phyloP scores from a whole-genome alignment of 2,329 filamentous ascomycete genomes.

The Emericellopsis cladophorae region DNA sequence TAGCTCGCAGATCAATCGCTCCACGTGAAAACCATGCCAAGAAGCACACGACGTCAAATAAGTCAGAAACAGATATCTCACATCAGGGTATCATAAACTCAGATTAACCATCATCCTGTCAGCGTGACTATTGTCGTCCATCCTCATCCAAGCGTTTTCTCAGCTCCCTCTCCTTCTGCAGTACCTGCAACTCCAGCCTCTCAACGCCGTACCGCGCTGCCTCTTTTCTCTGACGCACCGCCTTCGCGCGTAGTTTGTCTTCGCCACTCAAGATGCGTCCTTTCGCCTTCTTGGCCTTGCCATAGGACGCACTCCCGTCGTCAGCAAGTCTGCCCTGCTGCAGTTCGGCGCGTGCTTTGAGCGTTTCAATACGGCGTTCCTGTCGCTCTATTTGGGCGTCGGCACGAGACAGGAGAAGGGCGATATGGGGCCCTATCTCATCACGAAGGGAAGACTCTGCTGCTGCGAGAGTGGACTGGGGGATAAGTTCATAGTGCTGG shows the following conservation, averaged over 20 bases:
- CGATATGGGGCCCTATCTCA: slow-evolving; percentile 80
- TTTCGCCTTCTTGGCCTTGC: slow-evolving; percentile 7
- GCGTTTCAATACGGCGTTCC: slow-evolving; percentile 67
- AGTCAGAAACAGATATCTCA: too few relatives aligned
- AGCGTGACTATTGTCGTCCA: too few relatives aligned
- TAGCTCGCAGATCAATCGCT: too few relatives aligned
- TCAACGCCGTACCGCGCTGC: slow-evolving; percentile 78
- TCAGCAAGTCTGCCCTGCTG: slow-evolving; percentile 55
- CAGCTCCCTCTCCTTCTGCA: slow-evolving; percentile 55
- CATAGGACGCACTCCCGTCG: slow-evolving; percentile 4
- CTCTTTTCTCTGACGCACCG: slow-evolving; percentile 70
- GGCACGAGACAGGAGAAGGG: slow-evolving; percentile 67
- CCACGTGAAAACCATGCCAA: too few relatives aligned
- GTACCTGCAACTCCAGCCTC: slow-evolving; percentile 72
- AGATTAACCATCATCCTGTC: too few relatives aligned
- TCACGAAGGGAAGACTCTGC: slow-evolving; percentile 77
- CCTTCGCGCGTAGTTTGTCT: slow-evolving; percentile 38
- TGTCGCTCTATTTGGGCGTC: slow-evolving; percentile 73
- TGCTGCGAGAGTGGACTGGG: slow-evolving; percentile 67
- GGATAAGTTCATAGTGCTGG: slow-evolving; percentile 86
- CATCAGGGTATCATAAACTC: too few relatives aligned
- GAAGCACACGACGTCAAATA: too few relatives aligned
- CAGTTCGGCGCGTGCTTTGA: slow-evolving; percentile 72
- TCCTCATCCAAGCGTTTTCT: slow-evolving; percentile 31
- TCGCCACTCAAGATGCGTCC: slow-evolving; percentile 35